Base-by-base conservation (phyloP, 192 early-diverging fungal genomes). In the Powellomyces hirtus region DNA sequence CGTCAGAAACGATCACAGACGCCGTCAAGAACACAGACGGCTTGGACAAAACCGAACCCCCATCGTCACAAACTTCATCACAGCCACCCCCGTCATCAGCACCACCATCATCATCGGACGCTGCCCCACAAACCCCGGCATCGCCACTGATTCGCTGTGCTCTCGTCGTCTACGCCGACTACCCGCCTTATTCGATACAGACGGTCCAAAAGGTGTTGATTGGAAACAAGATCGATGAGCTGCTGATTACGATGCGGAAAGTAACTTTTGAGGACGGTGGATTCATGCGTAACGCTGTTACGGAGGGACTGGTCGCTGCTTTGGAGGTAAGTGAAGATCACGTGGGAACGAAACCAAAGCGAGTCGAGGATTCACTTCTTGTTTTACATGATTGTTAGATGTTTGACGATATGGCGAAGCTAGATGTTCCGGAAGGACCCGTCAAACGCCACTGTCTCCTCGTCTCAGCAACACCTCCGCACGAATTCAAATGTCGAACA, bases 301-400 rank as follows among this genome's bases (percentile, higher is more conserved):
- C 74, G 16, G 87, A 89, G 50, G 87, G 87, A 10, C 68, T 89
- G 18, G 85, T 86, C 18, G 82, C 79, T 20, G 87, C 85, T 7
- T 62, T 89, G 30, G 87, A 89, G 75, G 82, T 86, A 75, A 40
- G 40, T 37, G 4, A 4, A n/a, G 1, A 33, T 5, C 24, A 16
- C 50, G 10, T 52, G 24, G 24, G 24, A n/a, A n/a, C n/a, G n/a
- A n/a, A n/a, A n/a, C n/a, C n/a, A n/a, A n/a, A n/a, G 29, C 11
- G 8, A n/a, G 8, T 14, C 52, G 52, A 22, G 8, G 8, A 26
- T 55, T 55, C n/a, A 55, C 56, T 58, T 11, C n/a, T 34, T 16
- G 4, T 27, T 18, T 58, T 24, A 8, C 29, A 18, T 8, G 2
- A 18, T 8, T 37, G 27, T 26, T 31, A 61, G 64, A 66, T 66